phyloP scores from a whole-genome alignment of 345 rosid species.

The Cochlearia excelsa region DNA sequence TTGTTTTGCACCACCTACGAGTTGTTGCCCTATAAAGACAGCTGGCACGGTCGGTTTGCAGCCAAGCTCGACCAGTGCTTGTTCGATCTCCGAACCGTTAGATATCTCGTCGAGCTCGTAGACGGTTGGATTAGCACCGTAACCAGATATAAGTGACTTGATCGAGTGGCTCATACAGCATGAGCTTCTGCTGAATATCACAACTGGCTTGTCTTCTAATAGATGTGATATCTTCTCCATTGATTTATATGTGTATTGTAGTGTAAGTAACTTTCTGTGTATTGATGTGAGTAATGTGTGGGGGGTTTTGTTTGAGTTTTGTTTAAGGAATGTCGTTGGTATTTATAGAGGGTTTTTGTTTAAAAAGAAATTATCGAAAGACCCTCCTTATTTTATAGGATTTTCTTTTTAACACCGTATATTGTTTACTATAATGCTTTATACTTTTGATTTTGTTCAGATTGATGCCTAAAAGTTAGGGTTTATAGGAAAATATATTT shows the following conservation, averaged over 20 bases:
- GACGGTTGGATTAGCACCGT: constrained; percentile 35
- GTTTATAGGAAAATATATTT: not conserved
- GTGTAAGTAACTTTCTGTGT: not conserved
- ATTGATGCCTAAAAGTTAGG: not conserved
- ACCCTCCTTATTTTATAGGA: constrained; percentile 15
- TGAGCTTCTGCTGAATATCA: constrained; percentile 65
- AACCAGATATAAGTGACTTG: constrained; percentile 38
- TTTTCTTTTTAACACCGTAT: constrained; percentile 1
- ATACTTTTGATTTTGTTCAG: constrained; percentile 9
- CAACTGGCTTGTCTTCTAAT: constrained; percentile 68
- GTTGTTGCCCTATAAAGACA: constrained; percentile 74
- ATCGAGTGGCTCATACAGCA: constrained; percentile 65
- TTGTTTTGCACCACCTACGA: constrained; percentile 71
- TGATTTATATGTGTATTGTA: not conserved
- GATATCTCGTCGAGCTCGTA: constrained; percentile 40
- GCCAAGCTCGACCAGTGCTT: constrained; percentile 57
- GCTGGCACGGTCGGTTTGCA: constrained; percentile 59
- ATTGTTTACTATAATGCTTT: not conserved
- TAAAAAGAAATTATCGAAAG: not conserved
- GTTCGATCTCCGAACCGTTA: constrained; percentile 54
- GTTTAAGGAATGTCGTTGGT: constrained; percentile 15
- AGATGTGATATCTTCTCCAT: constrained; percentile 55
- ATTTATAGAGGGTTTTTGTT: constrained; percentile 22
- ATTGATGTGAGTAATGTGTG: not conserved
- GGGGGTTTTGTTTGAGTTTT: constrained; percentile 24